Conservation (phyloP, 2,329 filamentous ascomycete genomes). For the Ilyonectria robusta region DNA sequence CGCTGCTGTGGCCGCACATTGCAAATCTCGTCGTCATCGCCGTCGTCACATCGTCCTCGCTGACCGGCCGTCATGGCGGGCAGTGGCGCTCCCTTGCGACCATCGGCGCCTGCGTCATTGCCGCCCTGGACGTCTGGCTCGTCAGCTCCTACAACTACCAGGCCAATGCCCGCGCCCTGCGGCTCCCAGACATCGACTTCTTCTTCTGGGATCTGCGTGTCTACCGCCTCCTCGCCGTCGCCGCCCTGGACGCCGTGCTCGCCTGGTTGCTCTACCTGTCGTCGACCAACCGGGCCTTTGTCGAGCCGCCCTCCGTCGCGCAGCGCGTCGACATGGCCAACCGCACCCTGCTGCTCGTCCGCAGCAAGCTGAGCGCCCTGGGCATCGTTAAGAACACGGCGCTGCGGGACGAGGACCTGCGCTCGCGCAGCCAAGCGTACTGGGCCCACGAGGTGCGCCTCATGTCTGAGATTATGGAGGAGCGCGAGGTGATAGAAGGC, state of each 20-base stretch:
- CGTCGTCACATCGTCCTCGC: slow-evolving; percentile 77
- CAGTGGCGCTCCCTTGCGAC: slow-evolving; percentile 82
- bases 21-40: slow-evolving; percentile 81
- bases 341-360: slow-evolving; percentile 69
- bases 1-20: slow-evolving; percentile 83
- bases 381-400: slow-evolving; percentile 86
- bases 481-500: slow-evolving; percentile 80
- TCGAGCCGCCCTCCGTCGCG: slow-evolving; percentile 70
- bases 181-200: slow-evolving; percentile 75
- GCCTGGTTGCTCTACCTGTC: slow-evolving; percentile 80
- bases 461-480: slow-evolving; percentile 83
- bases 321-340: slow-evolving; percentile 76
- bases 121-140: slow-evolving; percentile 76
- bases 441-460: slow-evolving; percentile 84
- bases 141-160: slow-evolving; percentile 76
- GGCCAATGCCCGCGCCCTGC: slow-evolving; percentile 73
- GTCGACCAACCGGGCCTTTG: slow-evolving; percentile 84
- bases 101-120: slow-evolving; percentile 71
- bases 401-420: slow-evolving; percentile 79
- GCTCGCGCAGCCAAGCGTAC: slow-evolving; percentile 77
- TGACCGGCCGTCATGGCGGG: slow-evolving; percentile 74
- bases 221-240: slow-evolving; percentile 75
- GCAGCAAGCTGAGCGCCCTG: slow-evolving; percentile 78
- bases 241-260: slow-evolving; percentile 73
- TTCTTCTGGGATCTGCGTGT: slow-evolving; percentile 80